phyloP scores from a whole-genome alignment of 2,329 filamentous ascomycete genomes.

The Colletotrichum simmondsii region DNA sequence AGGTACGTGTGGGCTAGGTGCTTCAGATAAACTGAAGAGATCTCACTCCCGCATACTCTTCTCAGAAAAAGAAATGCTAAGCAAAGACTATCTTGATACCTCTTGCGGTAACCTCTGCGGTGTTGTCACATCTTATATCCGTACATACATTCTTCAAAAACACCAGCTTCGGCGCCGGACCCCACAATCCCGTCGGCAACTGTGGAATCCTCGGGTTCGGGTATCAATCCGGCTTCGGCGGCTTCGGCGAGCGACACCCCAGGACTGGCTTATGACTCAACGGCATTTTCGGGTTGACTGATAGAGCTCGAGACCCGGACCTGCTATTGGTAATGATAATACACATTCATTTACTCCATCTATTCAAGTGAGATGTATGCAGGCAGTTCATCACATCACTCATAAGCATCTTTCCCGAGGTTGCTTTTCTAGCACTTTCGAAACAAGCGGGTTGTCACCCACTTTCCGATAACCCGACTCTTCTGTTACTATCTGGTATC shows the following conservation, averaged over 20 bases:
- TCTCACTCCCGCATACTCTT: no score
- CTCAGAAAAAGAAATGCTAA: no score
- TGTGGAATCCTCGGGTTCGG: neutral
- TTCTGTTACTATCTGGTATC: neutral
- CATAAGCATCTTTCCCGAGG: neutral
- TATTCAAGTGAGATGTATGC: neutral
- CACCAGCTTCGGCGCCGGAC: neutral
- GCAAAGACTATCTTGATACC: no score
- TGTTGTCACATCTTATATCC: no score
- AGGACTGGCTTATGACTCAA: neutral
- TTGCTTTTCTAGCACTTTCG: neutral
- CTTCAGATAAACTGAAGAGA: no score
- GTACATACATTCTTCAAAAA: no score
- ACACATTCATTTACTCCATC: no score
- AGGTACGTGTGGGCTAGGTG: neutral
- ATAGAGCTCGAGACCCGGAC: no score
- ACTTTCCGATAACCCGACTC: neutral
- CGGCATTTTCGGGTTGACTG: no score
- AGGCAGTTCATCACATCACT: no score
- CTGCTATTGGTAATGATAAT: no score
- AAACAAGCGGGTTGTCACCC: neutral
- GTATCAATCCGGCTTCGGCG: neutral
- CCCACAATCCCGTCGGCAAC: neutral
- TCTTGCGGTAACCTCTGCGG: no score
- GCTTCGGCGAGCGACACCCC: neutral